Percentiles rank a stretch among this genome's conserved stretches.
These are phyloP conservation scores for Colletotrichum higginsianum DNA, from an alignment of 2,329 filamentous ascomycete species.

Conservation along the genomic window DNA sequence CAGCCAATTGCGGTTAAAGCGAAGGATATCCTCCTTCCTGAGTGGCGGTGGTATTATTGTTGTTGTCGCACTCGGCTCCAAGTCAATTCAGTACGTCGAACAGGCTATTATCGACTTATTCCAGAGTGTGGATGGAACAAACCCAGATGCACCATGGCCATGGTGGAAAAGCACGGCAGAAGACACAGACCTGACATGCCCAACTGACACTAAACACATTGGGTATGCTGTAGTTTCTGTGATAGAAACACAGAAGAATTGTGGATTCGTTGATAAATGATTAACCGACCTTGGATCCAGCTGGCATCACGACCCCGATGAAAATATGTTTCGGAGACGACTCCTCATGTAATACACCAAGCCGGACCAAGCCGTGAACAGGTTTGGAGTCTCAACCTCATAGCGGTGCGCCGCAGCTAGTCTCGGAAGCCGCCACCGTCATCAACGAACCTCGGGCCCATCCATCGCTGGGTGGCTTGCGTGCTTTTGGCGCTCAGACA, in stretches of 20 bases:
- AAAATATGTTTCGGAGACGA: too few species aligned
- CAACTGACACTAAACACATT: too few species aligned
- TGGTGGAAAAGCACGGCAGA: neutral
- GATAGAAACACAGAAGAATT: too few species aligned
- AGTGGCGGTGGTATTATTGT: neutral
- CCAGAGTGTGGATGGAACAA: neutral
- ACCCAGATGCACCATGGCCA: constrained; percentile 1
- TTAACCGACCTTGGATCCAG: too few species aligned
- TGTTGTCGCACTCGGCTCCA: neutral
- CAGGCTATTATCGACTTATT: neutral
- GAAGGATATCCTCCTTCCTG: neutral
- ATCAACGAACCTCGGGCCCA: neutral
- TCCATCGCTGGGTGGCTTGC: neutral
- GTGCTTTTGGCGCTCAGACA: neutral
- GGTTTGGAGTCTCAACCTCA: neutral
- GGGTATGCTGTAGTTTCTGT: too few species aligned
- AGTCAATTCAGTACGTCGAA: neutral
- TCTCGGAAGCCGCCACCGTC: constrained; percentile 9
- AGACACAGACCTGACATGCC: too few species aligned
- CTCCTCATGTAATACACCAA: too few species aligned
- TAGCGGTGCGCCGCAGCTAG: neutral
- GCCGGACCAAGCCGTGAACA: neutral
- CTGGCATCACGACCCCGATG: too few species aligned
- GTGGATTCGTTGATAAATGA: too few species aligned
- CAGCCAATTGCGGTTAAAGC: neutral